Base-by-base conservation (phyloP, 371 early-diverging fungal species). In the Chytridium lagenaria region DNA sequence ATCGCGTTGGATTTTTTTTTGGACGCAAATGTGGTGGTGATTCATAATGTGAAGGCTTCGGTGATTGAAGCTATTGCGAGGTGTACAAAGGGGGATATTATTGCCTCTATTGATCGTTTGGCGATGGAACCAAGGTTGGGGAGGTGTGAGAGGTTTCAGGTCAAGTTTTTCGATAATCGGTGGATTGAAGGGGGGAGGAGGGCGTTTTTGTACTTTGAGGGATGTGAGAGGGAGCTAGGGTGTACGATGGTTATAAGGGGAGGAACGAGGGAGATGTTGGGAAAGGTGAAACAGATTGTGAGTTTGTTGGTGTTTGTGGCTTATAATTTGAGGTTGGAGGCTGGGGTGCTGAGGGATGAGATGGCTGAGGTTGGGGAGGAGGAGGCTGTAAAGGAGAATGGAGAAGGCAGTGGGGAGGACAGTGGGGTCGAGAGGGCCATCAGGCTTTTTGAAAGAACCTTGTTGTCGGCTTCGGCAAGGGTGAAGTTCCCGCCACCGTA, bases 171-270 rank as follows among this genome's bases (percentile, higher is more conserved):
- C 67, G 87, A 92, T 40, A 90, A 95, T 68, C 85, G 86, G 36
- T 83, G 84, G 52, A 87, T 94, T 39, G 92, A 93, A 0, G 90
- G 91, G 1, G 68, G 86, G 33, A 84, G 92, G 34, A 95, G 94
- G 71, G 91, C 95, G 30, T 94, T 92, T 77, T 79, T 98, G 67
- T 90, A 90, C 73, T 90, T 98, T 72, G 91, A 93, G 36, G 93
- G 92, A 0, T 94, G 95, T 50, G 26, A 23, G 2, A 36, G 40
- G 10, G 77, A 72, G 23, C 23, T 68, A 2, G 71, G 74, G n/a
- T 77, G 76, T 23, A 70, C 76, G 1, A 49, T 75, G 10, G 63
- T 77, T 52, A 30, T 77, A 19, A 50, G 72, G 22, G 78, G 76
- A 19, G 70, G 55, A 5, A 26, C 39, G 12, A 23, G 71, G 10